Percentiles rank a stretch among this genome's conserved stretches.
phyloP scores from a whole-genome alignment of 2,329 filamentous ascomycete species.

The Aspergillus sergii region DNA sequence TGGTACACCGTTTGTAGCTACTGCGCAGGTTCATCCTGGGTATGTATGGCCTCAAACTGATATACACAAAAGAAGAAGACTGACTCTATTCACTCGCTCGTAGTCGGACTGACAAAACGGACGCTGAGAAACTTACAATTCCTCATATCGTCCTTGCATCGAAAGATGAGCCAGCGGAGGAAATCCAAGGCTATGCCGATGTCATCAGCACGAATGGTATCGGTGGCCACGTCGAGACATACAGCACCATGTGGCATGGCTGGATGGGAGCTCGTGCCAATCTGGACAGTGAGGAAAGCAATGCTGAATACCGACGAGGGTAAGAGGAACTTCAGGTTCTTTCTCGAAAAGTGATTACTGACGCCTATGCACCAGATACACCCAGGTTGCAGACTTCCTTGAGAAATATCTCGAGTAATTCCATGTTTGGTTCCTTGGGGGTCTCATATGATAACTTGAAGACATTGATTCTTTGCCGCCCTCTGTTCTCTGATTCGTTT shows the following conservation, averaged over 20 bases:
- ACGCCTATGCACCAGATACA: slow-evolving; percentile 13
- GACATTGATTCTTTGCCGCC: not conserved
- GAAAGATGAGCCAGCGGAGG: slow-evolving; percentile 62
- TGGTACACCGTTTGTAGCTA: slow-evolving; percentile 55
- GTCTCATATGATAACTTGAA: not conserved
- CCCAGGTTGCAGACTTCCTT: slow-evolving; percentile 28
- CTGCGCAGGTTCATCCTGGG: slow-evolving; percentile 41
- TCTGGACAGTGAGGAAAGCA: slow-evolving; percentile 56
- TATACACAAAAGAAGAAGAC: not conserved
- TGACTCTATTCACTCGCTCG: not conserved
- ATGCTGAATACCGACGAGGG: slow-evolving; percentile 64
- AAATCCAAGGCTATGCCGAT: slow-evolving; percentile 56
- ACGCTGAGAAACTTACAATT: slow-evolving; percentile 62
- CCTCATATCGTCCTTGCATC: slow-evolving; percentile 67
- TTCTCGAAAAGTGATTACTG: not conserved
- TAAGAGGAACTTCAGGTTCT: slow-evolving; percentile 11
- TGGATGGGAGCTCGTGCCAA: slow-evolving; percentile 72
- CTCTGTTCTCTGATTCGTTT: too few relatives aligned
- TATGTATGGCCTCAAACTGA: slow-evolving; percentile 12
- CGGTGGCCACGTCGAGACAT: slow-evolving; percentile 66
- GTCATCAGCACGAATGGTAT: slow-evolving; percentile 52
- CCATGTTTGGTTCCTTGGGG: not conserved
- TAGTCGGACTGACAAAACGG: slow-evolving; percentile 54
- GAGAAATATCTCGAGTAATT: slow-evolving; percentile 21
- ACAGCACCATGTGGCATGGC: slow-evolving; percentile 68